A percentile compares a stretch with the other conserved stretches of the same genome.
Evolutionary conservation across 2,329 filamentous ascomycete genomes (phyloP).

Genomic region (Diaporthe batatas): DNA sequence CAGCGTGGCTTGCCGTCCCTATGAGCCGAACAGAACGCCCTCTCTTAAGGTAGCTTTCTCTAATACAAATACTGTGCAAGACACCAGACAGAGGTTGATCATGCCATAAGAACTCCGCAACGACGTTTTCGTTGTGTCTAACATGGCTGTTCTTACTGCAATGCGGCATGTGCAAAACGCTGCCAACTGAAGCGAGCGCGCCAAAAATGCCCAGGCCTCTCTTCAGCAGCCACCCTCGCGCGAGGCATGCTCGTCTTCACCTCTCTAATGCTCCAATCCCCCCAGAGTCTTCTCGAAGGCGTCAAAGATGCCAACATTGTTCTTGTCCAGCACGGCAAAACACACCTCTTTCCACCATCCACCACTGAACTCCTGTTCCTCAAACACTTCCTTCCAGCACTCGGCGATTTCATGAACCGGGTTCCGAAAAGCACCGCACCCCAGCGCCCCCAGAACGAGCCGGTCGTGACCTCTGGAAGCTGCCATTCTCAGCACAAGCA

Average conservation of each 20-base stretch:
- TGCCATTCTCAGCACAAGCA: constrained; percentile 70
- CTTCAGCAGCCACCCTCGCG: too few relatives aligned
- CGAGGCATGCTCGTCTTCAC: too few relatives aligned
- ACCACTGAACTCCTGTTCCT: constrained; percentile 70
- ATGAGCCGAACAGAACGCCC: too few relatives aligned
- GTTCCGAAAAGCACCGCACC: constrained; percentile 76
- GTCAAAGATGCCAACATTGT: constrained; percentile 62
- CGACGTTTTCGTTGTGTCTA: too few relatives aligned
- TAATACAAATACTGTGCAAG: too few relatives aligned
- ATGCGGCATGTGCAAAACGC: too few relatives aligned
- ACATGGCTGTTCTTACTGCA: too few relatives aligned
- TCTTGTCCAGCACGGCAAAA: constrained; percentile 70
- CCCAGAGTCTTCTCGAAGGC: constrained; percentile 59
- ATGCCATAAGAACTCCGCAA: too few relatives aligned
- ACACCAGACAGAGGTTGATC: too few relatives aligned
- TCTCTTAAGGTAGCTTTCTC: too few relatives aligned
- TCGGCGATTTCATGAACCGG: constrained; percentile 70
- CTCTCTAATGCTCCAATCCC: constrained; percentile 49
- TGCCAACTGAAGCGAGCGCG: background rate
- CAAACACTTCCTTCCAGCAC: constrained; percentile 72
- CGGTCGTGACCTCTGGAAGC: constrained; percentile 66
- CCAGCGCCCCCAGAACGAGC: constrained; percentile 76
- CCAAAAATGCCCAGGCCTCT: background rate
- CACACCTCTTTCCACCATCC: constrained; percentile 74
- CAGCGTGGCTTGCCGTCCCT: too few relatives aligned